These are phyloP conservation scores for Suillus lakei DNA, from an alignment of 768 basidiomycete species.

Conservation along the genomic window DNA sequence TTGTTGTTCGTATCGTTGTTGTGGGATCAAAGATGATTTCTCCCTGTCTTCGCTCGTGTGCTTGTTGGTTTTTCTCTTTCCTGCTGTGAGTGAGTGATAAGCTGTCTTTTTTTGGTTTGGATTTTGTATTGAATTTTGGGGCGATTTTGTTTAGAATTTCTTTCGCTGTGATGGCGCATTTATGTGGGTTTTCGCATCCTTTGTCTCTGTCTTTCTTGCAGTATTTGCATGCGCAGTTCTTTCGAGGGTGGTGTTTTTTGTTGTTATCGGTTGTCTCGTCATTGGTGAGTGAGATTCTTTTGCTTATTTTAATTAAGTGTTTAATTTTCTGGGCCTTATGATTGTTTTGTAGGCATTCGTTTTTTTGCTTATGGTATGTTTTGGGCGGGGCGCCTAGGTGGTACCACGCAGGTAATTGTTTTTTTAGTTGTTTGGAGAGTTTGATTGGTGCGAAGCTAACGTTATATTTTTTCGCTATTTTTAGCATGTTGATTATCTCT, in stretches of 20 bases:
- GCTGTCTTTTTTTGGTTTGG: background rate
- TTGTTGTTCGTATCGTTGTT: background rate
- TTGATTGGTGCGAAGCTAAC: conserved; percentile 3
- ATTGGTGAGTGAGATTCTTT: background rate
- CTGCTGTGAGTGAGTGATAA: conserved; percentile 8
- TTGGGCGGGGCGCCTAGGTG: conserved; percentile 6
- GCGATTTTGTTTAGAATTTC: background rate
- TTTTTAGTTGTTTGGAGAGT: background rate
- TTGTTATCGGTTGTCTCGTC: too few species aligned
- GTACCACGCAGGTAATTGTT: conserved; percentile 16
- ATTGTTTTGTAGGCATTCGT: conserved; percentile 10
- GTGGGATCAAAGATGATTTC: conserved; percentile 13
- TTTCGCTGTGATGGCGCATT: conserved; percentile 13
- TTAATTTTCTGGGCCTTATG: conserved; percentile 6
- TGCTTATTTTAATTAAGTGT: background rate
- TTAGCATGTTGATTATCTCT: conserved; percentile 6
- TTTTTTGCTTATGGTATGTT: background rate
- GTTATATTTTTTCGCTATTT: conserved; percentile 10
- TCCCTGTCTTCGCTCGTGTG: background rate
- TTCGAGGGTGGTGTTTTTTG: too few species aligned
- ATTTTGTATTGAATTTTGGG: background rate
- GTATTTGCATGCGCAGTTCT: conserved; percentile 5
- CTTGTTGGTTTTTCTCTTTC: conserved; percentile 12
- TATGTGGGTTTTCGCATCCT: background rate
- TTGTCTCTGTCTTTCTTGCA: conserved; percentile 4